phyloP scores from a whole-genome alignment of 352 stramenopile species.

The Discostella stelligera region DNA sequence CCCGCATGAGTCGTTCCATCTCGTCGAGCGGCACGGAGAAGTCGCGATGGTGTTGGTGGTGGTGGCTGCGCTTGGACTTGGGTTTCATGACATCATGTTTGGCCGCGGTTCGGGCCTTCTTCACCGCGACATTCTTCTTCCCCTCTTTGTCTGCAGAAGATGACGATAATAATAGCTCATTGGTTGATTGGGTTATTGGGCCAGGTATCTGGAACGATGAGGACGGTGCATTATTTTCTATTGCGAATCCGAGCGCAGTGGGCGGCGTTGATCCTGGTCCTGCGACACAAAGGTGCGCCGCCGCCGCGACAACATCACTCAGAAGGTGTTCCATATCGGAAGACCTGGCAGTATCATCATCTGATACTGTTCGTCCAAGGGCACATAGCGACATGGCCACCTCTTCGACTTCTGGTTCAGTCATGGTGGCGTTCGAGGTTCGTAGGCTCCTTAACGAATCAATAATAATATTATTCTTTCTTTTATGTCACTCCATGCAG shows the following conservation, averaged over 20 bases:
- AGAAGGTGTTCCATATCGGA: neutral
- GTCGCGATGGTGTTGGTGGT: constrained; percentile 12
- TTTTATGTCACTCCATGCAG: neutral
- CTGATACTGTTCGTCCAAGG: neutral
- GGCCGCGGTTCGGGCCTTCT: constrained; percentile 8
- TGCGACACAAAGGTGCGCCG: neutral
- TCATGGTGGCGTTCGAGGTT: neutral
- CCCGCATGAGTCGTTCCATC: constrained; percentile 47
- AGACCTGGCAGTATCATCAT: constrained; percentile 10
- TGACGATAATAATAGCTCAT: too few relatives aligned
- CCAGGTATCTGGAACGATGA: too few relatives aligned
- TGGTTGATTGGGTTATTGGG: neutral
- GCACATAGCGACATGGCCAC: constrained; percentile 11
- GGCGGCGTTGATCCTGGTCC: neutral
- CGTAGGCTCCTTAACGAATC: neutral
- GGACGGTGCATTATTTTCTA: too few relatives aligned
- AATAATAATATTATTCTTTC: neutral
- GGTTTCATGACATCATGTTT: constrained; percentile 25
- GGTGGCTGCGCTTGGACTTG: constrained; percentile 11
- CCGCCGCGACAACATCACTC: neutral
- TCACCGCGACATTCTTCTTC: constrained; percentile 14
- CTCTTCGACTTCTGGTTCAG: constrained; percentile 4
- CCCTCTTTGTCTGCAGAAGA: neutral
- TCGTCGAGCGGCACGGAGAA: constrained; percentile 36
- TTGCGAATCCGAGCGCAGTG: too few relatives aligned